Percentiles rank a stretch among this genome's conserved stretches.
Conservation (phyloP, 2,329 filamentous ascomycete genomes). For the Penicillium expansum region DNA sequence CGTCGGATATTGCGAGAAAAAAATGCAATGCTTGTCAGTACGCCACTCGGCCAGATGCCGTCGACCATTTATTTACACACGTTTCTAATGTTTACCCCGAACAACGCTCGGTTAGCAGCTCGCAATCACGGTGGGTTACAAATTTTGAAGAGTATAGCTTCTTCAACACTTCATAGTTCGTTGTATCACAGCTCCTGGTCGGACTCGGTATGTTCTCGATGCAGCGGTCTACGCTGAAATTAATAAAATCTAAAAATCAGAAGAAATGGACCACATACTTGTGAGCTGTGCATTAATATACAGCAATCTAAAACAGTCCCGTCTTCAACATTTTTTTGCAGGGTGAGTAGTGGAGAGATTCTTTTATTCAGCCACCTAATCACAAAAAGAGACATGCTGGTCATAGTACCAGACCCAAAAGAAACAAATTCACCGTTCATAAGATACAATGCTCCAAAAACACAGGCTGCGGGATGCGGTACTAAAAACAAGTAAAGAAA, state of each 20-base stretch:
- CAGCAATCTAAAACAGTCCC: slow-evolving; percentile 24
- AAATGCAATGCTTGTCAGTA: not conserved
- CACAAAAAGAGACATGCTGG: not conserved
- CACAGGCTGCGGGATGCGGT: slow-evolving; percentile 23
- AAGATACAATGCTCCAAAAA: slow-evolving; percentile 29
- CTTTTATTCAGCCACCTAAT: slow-evolving; percentile 8
- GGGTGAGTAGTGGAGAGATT: slow-evolving; percentile 19
- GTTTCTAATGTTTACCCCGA: not conserved
- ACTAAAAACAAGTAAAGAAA: slow-evolving; percentile 24
- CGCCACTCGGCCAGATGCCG: not conserved
- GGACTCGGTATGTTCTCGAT: not conserved
- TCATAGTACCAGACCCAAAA: slow-evolving; percentile 18
- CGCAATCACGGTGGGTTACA: not conserved
- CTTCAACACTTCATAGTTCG: no score
- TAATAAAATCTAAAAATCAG: no score
- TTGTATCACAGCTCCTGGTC: not conserved
- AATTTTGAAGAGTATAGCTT: not conserved
- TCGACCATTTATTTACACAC: not conserved
- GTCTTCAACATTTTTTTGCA: slow-evolving; percentile 17
- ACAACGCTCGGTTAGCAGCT: not conserved
- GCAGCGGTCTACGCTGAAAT: not conserved
- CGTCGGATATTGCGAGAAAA: not conserved
- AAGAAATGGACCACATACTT: slow-evolving; percentile 29
- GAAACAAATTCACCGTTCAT: slow-evolving; percentile 25
- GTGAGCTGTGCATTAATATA: slow-evolving; percentile 36